A percentile compares a stretch with the other conserved stretches of the same genome.
These are phyloP conservation scores for Termitomyces sp. DNA, from an alignment of 768 basidiomycete genomes.

Conservation along the genomic window DNA sequence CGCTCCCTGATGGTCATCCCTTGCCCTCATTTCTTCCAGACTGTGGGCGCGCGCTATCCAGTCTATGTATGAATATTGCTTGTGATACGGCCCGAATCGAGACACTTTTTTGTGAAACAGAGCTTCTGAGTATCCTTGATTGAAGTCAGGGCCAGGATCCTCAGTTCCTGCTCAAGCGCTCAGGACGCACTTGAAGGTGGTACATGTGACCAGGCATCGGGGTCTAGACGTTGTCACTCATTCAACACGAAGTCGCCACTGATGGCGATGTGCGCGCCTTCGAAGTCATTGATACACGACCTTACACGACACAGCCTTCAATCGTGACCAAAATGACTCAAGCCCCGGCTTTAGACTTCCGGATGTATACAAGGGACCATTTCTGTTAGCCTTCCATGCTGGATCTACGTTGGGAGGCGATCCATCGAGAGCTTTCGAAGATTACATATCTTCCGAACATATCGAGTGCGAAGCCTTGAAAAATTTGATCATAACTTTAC, in stretches of 20 bases:
- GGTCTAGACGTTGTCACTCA: neutral
- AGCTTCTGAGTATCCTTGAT: neutral
- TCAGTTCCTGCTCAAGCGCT: neutral
- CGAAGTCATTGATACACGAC: neutral
- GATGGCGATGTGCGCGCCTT: neutral
- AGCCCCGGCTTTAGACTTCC: neutral
- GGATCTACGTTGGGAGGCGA: constrained; percentile 5
- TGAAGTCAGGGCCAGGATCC: neutral
- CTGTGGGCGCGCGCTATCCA: neutral
- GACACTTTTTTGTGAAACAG: neutral
- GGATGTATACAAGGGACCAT: neutral
- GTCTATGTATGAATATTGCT: neutral
- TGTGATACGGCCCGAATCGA: neutral
- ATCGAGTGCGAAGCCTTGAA: neutral
- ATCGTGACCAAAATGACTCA: neutral
- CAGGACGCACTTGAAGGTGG: neutral
- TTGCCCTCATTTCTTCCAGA: neutral
- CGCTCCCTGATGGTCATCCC: neutral
- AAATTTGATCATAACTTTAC: too few relatives aligned
- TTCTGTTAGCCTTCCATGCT: constrained; percentile 2
- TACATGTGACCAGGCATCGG: neutral
- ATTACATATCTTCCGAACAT: neutral
- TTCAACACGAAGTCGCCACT: neutral
- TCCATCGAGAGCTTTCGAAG: neutral
- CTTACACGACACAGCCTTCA: neutral